Evolutionary conservation across 2,329 filamentous ascomycete species (phyloP).

Genomic region (Aspergillus melleus): DNA sequence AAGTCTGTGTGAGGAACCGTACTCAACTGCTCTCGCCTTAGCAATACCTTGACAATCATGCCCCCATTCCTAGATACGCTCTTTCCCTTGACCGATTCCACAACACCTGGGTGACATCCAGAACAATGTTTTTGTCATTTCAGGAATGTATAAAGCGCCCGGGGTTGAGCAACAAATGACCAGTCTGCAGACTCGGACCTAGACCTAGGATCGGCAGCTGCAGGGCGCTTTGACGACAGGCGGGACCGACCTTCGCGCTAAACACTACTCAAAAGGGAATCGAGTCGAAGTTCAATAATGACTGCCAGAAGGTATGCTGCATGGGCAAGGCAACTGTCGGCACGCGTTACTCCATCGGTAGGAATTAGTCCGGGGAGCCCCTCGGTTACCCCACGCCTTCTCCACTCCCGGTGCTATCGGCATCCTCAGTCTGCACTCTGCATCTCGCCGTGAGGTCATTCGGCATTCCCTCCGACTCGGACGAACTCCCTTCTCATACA

Average conservation of each 20-base stretch:
- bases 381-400: background rate
- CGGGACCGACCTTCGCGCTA: background rate
- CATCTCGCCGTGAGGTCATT: background rate
- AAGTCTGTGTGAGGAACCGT: too few relatives aligned
- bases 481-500: background rate
- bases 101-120: too few relatives aligned
- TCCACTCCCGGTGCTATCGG: background rate
- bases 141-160: too few relatives aligned
- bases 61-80: too few relatives aligned
- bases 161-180: too few relatives aligned
- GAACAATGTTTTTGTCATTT: too few relatives aligned
- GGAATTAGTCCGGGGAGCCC: background rate
- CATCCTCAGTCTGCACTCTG: background rate
- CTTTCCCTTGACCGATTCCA: too few relatives aligned
- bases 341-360: background rate
- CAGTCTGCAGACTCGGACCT: too few relatives aligned
- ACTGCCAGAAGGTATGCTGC: background rate
- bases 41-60: too few relatives aligned
- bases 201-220: background rate
- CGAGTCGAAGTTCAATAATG: background rate
- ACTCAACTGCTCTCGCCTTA: too few relatives aligned
- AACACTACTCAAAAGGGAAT: background rate
- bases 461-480: background rate
- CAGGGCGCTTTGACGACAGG: background rate
- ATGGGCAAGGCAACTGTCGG: too few relatives aligned